phyloP scores from a whole-genome alignment of 768 basidiomycete genomes.

The Boletus rubescentipes region DNA sequence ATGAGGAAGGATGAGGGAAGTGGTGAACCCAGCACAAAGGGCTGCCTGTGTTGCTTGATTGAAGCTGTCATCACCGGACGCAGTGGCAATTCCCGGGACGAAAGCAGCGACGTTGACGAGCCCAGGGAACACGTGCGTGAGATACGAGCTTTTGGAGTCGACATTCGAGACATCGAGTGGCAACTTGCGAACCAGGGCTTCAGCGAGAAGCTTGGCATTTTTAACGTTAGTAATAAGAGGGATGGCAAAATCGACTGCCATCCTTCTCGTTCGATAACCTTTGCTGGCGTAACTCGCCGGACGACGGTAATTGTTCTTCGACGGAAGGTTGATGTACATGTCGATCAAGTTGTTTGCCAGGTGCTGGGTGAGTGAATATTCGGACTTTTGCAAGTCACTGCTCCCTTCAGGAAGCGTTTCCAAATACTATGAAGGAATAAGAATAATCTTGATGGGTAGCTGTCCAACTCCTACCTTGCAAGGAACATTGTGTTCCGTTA shows the following conservation, averaged over 20 bases:
- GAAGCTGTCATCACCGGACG: conserved; percentile 54
- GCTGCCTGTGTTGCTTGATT: conserved; percentile 74
- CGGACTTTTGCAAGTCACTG: conserved; percentile 83
- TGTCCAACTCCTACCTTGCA: conserved; percentile 67
- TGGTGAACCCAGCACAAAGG: conserved; percentile 88
- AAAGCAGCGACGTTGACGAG: conserved; percentile 87
- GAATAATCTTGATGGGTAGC: neutral
- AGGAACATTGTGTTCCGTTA: conserved; percentile 93
- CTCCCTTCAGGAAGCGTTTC: conserved; percentile 81
- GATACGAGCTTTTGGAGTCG: conserved; percentile 93
- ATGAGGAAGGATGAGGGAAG: conserved; percentile 73
- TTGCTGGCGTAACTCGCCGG: conserved; percentile 97
- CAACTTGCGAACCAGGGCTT: conserved; percentile 88
- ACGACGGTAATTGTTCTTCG: conserved; percentile 95
- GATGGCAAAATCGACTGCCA: conserved; percentile 98
- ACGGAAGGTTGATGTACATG: conserved; percentile 99
- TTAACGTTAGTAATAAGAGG: conserved; percentile 99
- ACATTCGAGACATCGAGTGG: conserved; percentile 86
- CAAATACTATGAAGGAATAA: conserved; percentile 60
- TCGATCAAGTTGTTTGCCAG: conserved; percentile 96
- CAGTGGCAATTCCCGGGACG: conserved; percentile 63
- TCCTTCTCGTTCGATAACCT: conserved; percentile 93
- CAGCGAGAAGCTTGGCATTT: conserved; percentile 93
- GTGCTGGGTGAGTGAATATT: conserved; percentile 97
- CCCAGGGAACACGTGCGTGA: conserved; percentile 88